Evolutionary conservation across 2,329 filamentous ascomycete genomes (phyloP).

Genomic region (Monascus ruber): DNA sequence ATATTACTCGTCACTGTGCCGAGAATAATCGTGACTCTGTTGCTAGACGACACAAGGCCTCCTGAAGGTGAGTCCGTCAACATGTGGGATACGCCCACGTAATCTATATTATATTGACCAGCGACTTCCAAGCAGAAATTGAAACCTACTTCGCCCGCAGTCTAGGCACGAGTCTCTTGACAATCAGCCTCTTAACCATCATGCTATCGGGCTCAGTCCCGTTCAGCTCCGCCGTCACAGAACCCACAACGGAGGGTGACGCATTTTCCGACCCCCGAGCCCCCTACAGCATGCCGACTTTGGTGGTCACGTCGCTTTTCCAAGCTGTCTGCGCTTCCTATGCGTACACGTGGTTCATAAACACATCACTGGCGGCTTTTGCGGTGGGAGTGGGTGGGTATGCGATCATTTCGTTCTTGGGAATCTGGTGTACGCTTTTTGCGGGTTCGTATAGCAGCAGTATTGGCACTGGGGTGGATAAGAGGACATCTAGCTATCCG

Average conservation of each 20-base stretch:
- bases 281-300: constrained; percentile 54
- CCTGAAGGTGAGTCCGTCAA: constrained; percentile 36
- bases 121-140: constrained; percentile 35
- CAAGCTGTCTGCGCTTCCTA: constrained; percentile 54
- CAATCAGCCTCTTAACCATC: constrained; percentile 52
- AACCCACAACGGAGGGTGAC: constrained; percentile 32
- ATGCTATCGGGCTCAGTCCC: constrained; percentile 62
- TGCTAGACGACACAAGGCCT: constrained; percentile 46
- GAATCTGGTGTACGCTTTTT: constrained; percentile 54
- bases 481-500: constrained; percentile 54
- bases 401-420: constrained; percentile 47
- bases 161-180: constrained; percentile 56
- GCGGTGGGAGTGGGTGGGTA: constrained; percentile 49
- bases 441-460: constrained; percentile 46
- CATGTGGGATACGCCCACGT: no score
- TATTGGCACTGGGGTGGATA: constrained; percentile 28
- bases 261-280: constrained; percentile 35
- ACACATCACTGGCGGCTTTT: constrained; percentile 45
- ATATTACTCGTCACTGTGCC: constrained; percentile 49
- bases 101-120: constrained; percentile 2
- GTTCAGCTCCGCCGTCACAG: constrained; percentile 40
- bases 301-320: constrained; percentile 56
- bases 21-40: constrained; percentile 48
- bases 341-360: constrained; percentile 56
- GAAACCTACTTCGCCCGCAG: constrained; percentile 65